Base-by-base conservation (phyloP, 805 yeast species). In the Hanseniaspora lindneri region DNA sequence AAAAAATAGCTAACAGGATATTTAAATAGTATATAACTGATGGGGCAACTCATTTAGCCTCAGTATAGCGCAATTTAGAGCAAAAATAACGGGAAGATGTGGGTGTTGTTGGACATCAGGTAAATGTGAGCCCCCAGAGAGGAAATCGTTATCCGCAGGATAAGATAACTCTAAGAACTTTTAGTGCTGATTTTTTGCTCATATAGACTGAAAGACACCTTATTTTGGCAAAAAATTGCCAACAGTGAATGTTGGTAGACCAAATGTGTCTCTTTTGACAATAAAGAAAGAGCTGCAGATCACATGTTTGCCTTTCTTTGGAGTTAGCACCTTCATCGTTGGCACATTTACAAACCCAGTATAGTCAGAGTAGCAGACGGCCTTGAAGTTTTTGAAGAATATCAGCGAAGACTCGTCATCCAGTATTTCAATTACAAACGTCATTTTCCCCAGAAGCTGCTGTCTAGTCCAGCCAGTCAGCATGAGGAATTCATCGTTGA, bases 191-290 rank as follows among this genome's bases (percentile, higher is more conserved):
- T n/a, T n/a, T n/a, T n/a, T n/a, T n/a, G n/a, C n/a, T n/a, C n/a
- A n/a, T n/a, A n/a, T n/a, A n/a, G n/a, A n/a, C n/a, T n/a, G n/a
- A n/a, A n/a, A n/a, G n/a, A n/a, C n/a, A n/a, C n/a, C n/a, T 67
- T 70, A 30, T 24, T 85, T 80, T 0, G 96, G 97, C 56, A 89
- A 68, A 61, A 89, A 89, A 60, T 86, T 92, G 16, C 96, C 97
- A 29, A 89, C 75, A 20, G 92, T 81, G 94, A 89, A 88, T 86
- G 92, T 81, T 14, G 98, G 98, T 47, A 89, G 80, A 8, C 96
- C 96, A 66, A 92, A 89, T 16, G 89, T 94, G 60, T 89, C 97
- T 61, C 96, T 71, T 60, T 88, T 87, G 54, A 92, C 67, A 1
- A 97, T 92, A 94, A 96, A 85, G 57, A 83, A 80, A 57, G 94